phyloP scores from a whole-genome alignment of 2,329 filamentous ascomycete genomes.

The Zymoseptoria pseudotritici region DNA sequence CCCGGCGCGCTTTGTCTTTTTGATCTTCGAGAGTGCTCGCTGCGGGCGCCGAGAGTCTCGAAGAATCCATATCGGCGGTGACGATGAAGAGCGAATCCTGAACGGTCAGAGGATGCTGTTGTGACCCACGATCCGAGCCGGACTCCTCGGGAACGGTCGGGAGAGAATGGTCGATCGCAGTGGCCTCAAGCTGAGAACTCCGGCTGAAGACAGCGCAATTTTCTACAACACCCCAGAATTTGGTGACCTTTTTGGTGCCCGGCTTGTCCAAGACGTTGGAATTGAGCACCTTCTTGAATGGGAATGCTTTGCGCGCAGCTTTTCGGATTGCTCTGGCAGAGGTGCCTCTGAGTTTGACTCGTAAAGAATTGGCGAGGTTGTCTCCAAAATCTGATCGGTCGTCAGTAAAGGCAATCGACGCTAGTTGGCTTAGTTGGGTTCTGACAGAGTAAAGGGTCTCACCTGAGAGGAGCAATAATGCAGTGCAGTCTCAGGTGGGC shows the following conservation, averaged over 20 bases:
- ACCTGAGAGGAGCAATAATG: background rate
- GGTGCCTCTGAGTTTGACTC: background rate
- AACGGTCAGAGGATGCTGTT: background rate
- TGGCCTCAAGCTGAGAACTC: background rate
- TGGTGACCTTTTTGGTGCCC: slow-evolving; percentile 9
- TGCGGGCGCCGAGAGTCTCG: slow-evolving; percentile 20
- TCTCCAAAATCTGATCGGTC: background rate
- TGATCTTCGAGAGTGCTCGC: slow-evolving; percentile 13
- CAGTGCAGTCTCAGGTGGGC: background rate
- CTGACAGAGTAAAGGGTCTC: background rate
- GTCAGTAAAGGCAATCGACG: background rate
- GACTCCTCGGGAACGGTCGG: slow-evolving; percentile 2
- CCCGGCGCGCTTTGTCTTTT: slow-evolving; percentile 12
- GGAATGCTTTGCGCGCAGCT: background rate
- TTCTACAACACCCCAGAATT: slow-evolving; percentile 9
- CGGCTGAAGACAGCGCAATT: background rate
- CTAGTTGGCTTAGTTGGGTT: background rate
- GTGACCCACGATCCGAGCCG: background rate
- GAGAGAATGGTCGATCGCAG: slow-evolving; percentile 2
- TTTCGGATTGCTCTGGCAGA: slow-evolving; percentile 2
- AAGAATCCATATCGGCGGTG: slow-evolving; percentile 21
- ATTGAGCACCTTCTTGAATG: slow-evolving; percentile 3
- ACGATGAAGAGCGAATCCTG: background rate
- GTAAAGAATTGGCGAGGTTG: background rate
- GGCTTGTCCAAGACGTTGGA: slow-evolving; percentile 9